phyloP scores from a whole-genome alignment of 768 basidiomycete species.

The Rhodotorula diobovata region DNA sequence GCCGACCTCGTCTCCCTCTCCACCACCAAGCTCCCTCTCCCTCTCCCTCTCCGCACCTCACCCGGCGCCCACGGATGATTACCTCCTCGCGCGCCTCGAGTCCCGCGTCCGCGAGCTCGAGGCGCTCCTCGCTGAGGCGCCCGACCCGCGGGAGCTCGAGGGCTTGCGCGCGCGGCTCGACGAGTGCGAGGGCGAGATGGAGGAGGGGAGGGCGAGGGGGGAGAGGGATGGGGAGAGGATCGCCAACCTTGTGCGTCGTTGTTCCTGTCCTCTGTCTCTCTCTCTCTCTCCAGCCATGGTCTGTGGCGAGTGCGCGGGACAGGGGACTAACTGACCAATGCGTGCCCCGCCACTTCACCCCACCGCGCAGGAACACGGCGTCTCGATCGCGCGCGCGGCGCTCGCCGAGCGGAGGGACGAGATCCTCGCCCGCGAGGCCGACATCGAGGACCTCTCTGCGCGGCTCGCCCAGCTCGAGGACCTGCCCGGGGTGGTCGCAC shows the following conservation, averaged over 20 bases:
- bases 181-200: not conserved
- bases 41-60: too few relatives aligned
- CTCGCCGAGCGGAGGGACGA: conserved; percentile 17
- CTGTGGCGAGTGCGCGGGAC: not conserved
- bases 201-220: not conserved
- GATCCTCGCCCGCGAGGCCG: not conserved
- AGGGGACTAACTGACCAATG: too few relatives aligned
- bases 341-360: too few relatives aligned
- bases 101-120: conserved; percentile 28
- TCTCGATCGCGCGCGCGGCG: conserved; percentile 14
- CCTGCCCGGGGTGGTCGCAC: not conserved
- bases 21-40: too few relatives aligned
- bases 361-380: conserved; percentile 61
- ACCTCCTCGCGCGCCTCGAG: conserved; percentile 50
- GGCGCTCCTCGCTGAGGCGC: not conserved
- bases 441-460: not conserved
- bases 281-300: not conserved
- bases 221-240: conserved; percentile 12
- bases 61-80: too few relatives aligned
- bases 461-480: not conserved
- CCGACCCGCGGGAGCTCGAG: conserved; percentile 55
- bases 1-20: not conserved
- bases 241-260: conserved; percentile 15
- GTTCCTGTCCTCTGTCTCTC: not conserved
- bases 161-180: conserved; percentile 49